phyloP scores from a whole-genome alignment of 176 grass and related monocot genomes.

The maize (Zea mays) region DNA sequence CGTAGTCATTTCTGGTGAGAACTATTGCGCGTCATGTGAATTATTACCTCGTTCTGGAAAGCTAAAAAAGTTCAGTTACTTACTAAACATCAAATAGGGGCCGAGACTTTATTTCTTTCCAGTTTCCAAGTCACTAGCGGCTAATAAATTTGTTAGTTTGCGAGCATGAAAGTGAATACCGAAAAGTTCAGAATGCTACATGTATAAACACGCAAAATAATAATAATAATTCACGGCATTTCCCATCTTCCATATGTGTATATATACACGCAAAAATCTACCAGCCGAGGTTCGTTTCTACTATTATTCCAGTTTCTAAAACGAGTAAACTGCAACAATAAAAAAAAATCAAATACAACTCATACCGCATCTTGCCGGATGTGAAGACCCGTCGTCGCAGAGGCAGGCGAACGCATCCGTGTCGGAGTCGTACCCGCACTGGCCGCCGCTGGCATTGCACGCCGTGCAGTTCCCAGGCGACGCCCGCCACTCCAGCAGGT shows the following conservation, averaged over 20 bases:
- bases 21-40: not conserved
- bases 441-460: conserved; percentile 50
- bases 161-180: not conserved
- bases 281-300: not conserved
- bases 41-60: conserved; percentile 14
- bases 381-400: conserved; percentile 39
- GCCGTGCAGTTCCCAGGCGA: conserved; percentile 34
- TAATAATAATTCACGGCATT: not conserved
- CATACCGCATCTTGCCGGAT: conserved; percentile 36
- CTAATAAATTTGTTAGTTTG: not conserved
- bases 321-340: not conserved
- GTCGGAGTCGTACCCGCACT: conserved; percentile 46
- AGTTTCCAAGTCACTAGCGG: not conserved
- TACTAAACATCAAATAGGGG: not conserved
- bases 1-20: not conserved
- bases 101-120: not conserved
- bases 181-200: not conserved
- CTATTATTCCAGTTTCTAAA: not conserved
- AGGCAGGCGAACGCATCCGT: conserved; percentile 45
- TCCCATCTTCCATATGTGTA: not conserved
- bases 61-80: not conserved
- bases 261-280: no score
- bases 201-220: not conserved
- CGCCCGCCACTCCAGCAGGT: conserved; percentile 49
- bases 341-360: not conserved